Base-by-base conservation (phyloP, 441 rosid species). In the Pelargonium citronellum region DNA sequence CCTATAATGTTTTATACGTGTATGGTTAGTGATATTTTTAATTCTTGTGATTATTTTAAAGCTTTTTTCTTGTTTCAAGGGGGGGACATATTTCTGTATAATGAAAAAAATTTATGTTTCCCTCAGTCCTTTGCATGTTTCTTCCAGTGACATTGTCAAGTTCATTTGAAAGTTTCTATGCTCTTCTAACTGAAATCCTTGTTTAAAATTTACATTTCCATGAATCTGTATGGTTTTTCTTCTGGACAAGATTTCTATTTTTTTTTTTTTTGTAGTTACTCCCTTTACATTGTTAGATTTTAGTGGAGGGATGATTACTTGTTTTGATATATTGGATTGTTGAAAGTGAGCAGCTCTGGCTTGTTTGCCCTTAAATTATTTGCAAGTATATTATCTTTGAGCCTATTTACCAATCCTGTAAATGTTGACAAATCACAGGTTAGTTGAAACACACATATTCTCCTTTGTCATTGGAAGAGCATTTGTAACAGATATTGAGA, bases 391-490 rank as follows among this genome's bases (percentile, higher is more conserved):
- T 53, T 53, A 53, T 53, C 20, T 53, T 47, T 53, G 58, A 53
- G 58, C 58, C 15, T 15, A 53, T 53, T 53, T 15, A 53, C 58
- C 58, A 15, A 53, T 15, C 58, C 58, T 53, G 58, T 15, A 53
- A n/a, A 17, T 53, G 58, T 53, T 53, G 58, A 53, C 69, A 72
- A 51, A 82, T 75, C 73, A 73, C 96, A 95, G 99, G 97, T 84
- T 95, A 88, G 99, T 92, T 77, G 99, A 95, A 87, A 92, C 98
- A 76, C 99, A 95, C 68, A 86, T 95, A 77, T 95, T 95, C 89
- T 92, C 91, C 62, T 95, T 95, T 83, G 99, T 92, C 77, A 91
- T 95, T 80, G 99, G 99, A 86, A 86, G 99, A 88, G 99, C 98
- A 57, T 95, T 92, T 88, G 99, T 92, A 73, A 86, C 96, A 41